Evolutionary conservation across 176 grass and related monocot genomes (phyloP).

Genomic region (Themeda triandra): DNA sequence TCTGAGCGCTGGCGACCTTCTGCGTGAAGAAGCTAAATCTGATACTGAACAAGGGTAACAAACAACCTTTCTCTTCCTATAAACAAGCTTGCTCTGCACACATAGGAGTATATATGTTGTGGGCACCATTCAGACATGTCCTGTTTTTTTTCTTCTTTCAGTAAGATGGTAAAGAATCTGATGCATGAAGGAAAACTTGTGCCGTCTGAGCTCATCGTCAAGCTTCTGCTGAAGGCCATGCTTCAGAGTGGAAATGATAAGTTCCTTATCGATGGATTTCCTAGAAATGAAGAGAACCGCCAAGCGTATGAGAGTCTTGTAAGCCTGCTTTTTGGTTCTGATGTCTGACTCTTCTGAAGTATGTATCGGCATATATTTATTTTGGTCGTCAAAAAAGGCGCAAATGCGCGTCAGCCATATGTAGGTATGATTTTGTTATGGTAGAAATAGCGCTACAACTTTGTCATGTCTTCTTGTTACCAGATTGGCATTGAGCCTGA

Average conservation of each 20-base stretch:
- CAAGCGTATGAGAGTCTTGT: constrained; percentile 58
- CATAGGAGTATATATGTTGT: background rate
- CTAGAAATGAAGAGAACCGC: constrained; percentile 63
- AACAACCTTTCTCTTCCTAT: background rate
- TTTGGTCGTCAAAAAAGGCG: background rate
- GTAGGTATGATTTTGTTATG: no score
- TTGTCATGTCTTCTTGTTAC: background rate
- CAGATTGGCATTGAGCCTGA: constrained; percentile 69
- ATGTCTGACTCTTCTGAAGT: background rate
- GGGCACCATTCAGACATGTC: background rate
- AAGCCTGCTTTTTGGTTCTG: constrained; percentile 10
- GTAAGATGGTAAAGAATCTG: constrained; percentile 62
- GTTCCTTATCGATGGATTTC: constrained; percentile 88
- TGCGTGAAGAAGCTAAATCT: constrained; percentile 55
- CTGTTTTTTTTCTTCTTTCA: constrained; percentile 20
- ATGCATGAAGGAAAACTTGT: constrained; percentile 86
- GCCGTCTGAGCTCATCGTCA: constrained; percentile 44
- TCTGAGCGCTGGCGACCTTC: constrained; percentile 63
- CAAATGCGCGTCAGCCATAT: background rate
- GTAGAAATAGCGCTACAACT: background rate
- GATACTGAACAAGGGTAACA: constrained; percentile 51
- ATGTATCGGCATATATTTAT: background rate
- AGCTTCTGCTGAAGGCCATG: constrained; percentile 71
- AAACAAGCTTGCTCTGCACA: background rate
- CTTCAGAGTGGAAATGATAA: constrained; percentile 67